phyloP scores from a whole-genome alignment of 768 basidiomycete species.

The Suillus sp. region DNA sequence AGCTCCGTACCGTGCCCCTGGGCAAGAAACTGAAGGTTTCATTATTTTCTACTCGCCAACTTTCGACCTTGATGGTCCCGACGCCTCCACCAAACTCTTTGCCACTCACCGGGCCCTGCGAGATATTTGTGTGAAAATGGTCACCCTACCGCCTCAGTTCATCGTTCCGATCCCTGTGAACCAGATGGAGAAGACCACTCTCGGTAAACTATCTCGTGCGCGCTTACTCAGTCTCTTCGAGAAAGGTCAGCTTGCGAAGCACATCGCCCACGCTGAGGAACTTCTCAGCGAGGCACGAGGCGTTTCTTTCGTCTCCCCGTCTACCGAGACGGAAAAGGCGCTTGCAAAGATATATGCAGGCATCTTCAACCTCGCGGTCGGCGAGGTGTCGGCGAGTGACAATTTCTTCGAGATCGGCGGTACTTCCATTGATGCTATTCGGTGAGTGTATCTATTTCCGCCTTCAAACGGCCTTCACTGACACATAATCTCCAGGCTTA shows the following conservation, averaged over 20 bases:
- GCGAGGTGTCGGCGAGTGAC: conserved; percentile 31
- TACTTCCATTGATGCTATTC: conserved; percentile 42
- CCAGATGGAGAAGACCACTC: conserved; percentile 43
- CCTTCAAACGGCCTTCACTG: neutral
- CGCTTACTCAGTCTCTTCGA: conserved; percentile 38
- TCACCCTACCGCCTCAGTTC: conserved; percentile 37
- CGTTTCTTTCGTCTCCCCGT: conserved; percentile 24
- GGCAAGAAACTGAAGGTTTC: conserved; percentile 43
- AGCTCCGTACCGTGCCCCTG: conserved; percentile 38
- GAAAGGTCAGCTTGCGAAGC: conserved; percentile 35
- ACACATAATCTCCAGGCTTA: conserved; percentile 18
- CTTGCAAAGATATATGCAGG: conserved; percentile 33
- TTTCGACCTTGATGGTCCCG: conserved; percentile 28
- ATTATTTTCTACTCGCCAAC: conserved; percentile 39
- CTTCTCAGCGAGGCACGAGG: conserved; percentile 26
- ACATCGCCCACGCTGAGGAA: conserved; percentile 32
- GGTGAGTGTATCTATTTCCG: conserved; percentile 7
- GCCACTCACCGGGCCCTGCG: conserved; percentile 34
- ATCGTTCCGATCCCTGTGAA: conserved; percentile 41
- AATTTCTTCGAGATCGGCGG: conserved; percentile 46
- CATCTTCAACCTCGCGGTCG: conserved; percentile 32
- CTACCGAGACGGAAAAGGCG: conserved; percentile 29
- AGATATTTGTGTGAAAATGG: conserved; percentile 33
- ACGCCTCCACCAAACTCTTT: conserved; percentile 27
- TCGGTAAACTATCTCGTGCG: conserved; percentile 46